phyloP scores from a whole-genome alignment of 2,329 filamentous ascomycete genomes.

The Xylaria sp. region DNA sequence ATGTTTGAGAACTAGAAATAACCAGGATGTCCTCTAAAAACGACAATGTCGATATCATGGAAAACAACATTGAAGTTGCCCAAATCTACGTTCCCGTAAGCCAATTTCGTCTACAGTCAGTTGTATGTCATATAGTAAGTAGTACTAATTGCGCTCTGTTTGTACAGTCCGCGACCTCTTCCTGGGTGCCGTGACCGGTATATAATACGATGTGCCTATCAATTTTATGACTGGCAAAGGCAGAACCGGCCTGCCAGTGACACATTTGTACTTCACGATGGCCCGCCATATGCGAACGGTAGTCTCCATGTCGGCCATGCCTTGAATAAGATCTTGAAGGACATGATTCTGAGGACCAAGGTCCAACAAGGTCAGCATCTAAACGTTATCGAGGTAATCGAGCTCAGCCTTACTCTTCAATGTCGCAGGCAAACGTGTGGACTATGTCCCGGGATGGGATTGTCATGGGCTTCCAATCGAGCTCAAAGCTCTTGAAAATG shows the following conservation, averaged over 20 bases:
- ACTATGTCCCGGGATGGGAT: conserved; percentile 94
- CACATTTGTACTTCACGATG: conserved; percentile 89
- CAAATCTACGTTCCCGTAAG: conserved; percentile 77
- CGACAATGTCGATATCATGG: conserved; percentile 69
- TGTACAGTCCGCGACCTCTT: conserved; percentile 61
- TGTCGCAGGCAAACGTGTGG: conserved; percentile 68
- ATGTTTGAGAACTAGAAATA: conserved; percentile 15
- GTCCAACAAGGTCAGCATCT: conserved; percentile 69
- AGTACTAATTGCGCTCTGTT: conserved; percentile 37
- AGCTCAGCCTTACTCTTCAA: conserved; percentile 27
- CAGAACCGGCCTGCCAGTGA: conserved; percentile 61
- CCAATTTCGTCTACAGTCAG: background rate
- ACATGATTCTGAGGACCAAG: conserved; percentile 86
- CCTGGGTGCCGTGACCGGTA: conserved; percentile 65
- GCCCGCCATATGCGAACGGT: conserved; percentile 96
- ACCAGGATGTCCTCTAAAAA: conserved; percentile 40
- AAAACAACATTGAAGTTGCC: conserved; percentile 79
- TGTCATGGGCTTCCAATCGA: conserved; percentile 98
- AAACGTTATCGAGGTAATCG: background rate
- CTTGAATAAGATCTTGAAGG: conserved; percentile 96
- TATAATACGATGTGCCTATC: conserved; percentile 82
- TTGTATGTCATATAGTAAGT: conserved; percentile 1
- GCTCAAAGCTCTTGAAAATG: conserved; percentile 82
- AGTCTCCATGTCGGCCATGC: conserved; percentile 92
- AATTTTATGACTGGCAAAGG: conserved; percentile 89